Percentiles rank a stretch among this genome's conserved stretches.
Conservation (phyloP, 108 stramenopile genomes). For the Nitzschia palea region DNA sequence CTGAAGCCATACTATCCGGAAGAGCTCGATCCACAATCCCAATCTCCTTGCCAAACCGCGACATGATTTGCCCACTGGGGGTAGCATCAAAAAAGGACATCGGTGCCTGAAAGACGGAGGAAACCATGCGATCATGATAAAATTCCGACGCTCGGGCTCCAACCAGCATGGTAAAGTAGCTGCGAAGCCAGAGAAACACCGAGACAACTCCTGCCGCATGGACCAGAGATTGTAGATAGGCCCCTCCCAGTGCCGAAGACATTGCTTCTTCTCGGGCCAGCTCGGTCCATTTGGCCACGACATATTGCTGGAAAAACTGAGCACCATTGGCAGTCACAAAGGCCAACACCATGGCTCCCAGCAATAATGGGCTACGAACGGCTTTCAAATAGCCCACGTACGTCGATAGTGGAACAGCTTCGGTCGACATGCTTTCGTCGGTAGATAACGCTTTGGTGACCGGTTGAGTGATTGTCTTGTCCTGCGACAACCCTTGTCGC, state of each 20-base stretch:
- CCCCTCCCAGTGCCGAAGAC: slow-evolving; percentile 47
- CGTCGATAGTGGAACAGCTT: slow-evolving; percentile 67
- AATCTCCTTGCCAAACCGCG: slow-evolving; percentile 89
- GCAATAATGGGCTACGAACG: slow-evolving; percentile 63
- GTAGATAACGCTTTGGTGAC: slow-evolving; percentile 43
- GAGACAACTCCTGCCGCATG: slow-evolving; percentile 73
- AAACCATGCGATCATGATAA: slow-evolving; percentile 67
- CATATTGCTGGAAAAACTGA: slow-evolving; percentile 82
- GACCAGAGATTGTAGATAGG: slow-evolving; percentile 58
- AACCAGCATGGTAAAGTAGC: slow-evolving; percentile 65
- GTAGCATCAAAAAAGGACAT: slow-evolving; percentile 92
- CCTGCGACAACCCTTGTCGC: too few species aligned
- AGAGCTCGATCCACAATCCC: slow-evolving; percentile 73
- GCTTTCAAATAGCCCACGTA: slow-evolving; percentile 76
- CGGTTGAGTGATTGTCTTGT: too few species aligned
- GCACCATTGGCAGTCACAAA: slow-evolving; percentile 73
- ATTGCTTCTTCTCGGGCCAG: slow-evolving; percentile 44
- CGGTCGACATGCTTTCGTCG: slow-evolving; percentile 78
- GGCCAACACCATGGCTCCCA: slow-evolving; percentile 54
- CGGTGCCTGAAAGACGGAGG: slow-evolving; percentile 86
- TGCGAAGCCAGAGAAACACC: slow-evolving; percentile 65
- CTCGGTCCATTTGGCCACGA: slow-evolving; percentile 80
- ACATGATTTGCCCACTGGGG: slow-evolving; percentile 87
- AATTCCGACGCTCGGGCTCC: slow-evolving; percentile 66
- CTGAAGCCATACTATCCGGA: slow-evolving; percentile 67